Conservation (phyloP, 2,329 filamentous ascomycete genomes). For the Arthrobotrys iridis region DNA sequence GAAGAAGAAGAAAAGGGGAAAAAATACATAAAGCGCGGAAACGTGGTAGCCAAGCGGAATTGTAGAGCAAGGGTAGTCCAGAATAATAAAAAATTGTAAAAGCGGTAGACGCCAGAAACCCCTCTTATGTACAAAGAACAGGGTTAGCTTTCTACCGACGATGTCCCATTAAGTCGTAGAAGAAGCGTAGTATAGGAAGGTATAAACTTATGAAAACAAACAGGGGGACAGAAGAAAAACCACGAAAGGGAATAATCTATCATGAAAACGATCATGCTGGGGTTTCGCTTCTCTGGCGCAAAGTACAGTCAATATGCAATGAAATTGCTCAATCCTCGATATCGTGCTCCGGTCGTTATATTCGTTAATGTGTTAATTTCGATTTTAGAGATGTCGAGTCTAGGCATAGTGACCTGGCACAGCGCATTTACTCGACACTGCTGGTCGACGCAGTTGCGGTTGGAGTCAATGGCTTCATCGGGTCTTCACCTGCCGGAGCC, state of each 20-base stretch:
- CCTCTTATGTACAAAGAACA: constrained; percentile 24
- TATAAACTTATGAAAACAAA: background rate
- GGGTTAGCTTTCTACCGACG: constrained; percentile 12
- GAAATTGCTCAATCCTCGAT: constrained; percentile 8
- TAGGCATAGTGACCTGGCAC: background rate
- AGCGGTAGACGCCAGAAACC: constrained; percentile 25
- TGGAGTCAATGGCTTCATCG: constrained; percentile 27
- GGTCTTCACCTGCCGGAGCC: constrained; percentile 4
- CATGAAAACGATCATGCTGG: constrained; percentile 1
- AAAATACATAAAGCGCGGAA: constrained; percentile 6
- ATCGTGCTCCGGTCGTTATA: constrained; percentile 27
- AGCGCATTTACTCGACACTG: constrained; percentile 53
- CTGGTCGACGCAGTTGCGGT: constrained; percentile 40
- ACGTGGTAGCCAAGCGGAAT: constrained; percentile 2
- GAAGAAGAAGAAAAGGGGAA: background rate
- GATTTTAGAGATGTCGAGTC: constrained; percentile 1
- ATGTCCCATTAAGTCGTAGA: constrained; percentile 14
- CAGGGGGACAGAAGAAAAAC: background rate
- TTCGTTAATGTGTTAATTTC: constrained; percentile 27
- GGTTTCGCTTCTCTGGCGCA: constrained; percentile 19
- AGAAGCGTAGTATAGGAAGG: constrained; percentile 4
- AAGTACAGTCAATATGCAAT: constrained; percentile 23
- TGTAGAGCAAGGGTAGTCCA: constrained; percentile 8
- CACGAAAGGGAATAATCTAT: constrained; percentile 13
- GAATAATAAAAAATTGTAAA: background rate